phyloP scores from a whole-genome alignment of 768 basidiomycete genomes.

The Trametes sanguinea region DNA sequence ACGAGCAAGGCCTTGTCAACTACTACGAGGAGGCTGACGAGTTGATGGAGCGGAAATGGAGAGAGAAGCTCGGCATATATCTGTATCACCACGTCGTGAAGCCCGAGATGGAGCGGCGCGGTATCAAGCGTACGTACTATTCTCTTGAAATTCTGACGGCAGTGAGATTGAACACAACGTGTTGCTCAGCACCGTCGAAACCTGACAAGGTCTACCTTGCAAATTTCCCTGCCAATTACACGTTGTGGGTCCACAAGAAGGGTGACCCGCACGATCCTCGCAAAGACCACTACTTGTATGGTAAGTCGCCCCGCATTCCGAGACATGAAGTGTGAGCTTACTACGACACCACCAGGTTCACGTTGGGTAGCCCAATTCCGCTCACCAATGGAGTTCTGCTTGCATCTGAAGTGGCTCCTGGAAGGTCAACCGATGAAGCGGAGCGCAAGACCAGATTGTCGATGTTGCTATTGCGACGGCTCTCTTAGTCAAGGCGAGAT shows the following conservation, averaged over 20 bases:
- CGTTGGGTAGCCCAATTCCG: slow-evolving; percentile 23
- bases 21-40: slow-evolving; percentile 23
- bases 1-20: slow-evolving; percentile 21
- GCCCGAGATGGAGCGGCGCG: slow-evolving; percentile 10
- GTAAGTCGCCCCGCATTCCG: slow-evolving; percentile 12
- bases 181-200: background rate
- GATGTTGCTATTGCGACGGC: slow-evolving; percentile 30
- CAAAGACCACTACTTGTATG: slow-evolving; percentile 28
- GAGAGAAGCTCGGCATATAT: slow-evolving; percentile 22
- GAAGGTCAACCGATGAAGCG: slow-evolving; percentile 21
- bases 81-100: slow-evolving; percentile 21
- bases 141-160: background rate
- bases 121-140: slow-evolving; percentile 18
- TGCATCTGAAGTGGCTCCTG: slow-evolving; percentile 28
- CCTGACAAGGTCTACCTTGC: slow-evolving; percentile 11
- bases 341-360: slow-evolving; percentile 13
- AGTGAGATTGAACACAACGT: background rate
- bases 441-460: slow-evolving; percentile 23
- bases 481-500: slow-evolving; percentile 26
- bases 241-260: slow-evolving; percentile 28
- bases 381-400: slow-evolving; percentile 30
- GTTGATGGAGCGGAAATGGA: slow-evolving; percentile 19
- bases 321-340: background rate
- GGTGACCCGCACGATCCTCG: slow-evolving; percentile 25
- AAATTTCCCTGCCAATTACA: slow-evolving; percentile 25